Evolutionary conservation across 2,329 filamentous ascomycete species (phyloP).

Genomic region (Penicillium sp.): DNA sequence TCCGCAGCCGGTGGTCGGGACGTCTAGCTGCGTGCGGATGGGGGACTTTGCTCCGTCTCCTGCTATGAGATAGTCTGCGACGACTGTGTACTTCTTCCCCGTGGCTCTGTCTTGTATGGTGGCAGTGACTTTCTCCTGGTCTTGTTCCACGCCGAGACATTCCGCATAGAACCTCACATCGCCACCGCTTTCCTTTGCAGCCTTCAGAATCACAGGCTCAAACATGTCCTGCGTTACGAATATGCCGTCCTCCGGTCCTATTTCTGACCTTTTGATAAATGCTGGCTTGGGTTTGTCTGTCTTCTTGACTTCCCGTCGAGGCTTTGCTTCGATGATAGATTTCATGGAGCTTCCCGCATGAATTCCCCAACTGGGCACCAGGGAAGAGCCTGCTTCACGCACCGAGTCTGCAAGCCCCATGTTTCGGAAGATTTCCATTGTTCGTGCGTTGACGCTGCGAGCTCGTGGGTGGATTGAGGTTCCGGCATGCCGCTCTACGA

Average conservation of each 20-base stretch:
- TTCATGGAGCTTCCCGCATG: background rate
- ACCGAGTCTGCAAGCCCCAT: conserved; percentile 4
- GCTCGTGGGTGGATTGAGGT: conserved; percentile 11
- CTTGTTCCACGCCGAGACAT: conserved; percentile 1
- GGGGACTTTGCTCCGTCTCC: conserved; percentile 9
- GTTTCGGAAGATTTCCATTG: conserved; percentile 12
- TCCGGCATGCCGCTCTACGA: conserved; percentile 7
- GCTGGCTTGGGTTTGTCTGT: background rate
- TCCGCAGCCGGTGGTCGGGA: conserved; percentile 7
- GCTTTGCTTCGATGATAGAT: conserved; percentile 5
- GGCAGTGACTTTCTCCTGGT: conserved; percentile 2
- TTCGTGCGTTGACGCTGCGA: conserved; percentile 12
- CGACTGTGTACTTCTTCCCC: background rate
- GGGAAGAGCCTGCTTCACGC: conserved; percentile 5
- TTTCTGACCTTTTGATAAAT: background rate
- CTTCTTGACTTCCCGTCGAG: background rate
- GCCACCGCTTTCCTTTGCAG: conserved; percentile 1
- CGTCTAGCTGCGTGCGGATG: conserved; percentile 6
- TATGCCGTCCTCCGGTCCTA: conserved; percentile 8
- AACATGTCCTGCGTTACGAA: conserved; percentile 15
- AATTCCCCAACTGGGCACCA: conserved; percentile 3
- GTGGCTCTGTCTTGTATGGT: conserved; percentile 6
- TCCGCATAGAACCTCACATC: conserved; percentile 8
- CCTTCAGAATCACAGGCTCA: conserved; percentile 6
- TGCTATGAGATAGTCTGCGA: conserved; percentile 9